Evolutionary conservation across 352 stramenopile species (phyloP), one percentile per base, ranked within the genome.

Genomic region (Phytopythium montanum): DNA sequence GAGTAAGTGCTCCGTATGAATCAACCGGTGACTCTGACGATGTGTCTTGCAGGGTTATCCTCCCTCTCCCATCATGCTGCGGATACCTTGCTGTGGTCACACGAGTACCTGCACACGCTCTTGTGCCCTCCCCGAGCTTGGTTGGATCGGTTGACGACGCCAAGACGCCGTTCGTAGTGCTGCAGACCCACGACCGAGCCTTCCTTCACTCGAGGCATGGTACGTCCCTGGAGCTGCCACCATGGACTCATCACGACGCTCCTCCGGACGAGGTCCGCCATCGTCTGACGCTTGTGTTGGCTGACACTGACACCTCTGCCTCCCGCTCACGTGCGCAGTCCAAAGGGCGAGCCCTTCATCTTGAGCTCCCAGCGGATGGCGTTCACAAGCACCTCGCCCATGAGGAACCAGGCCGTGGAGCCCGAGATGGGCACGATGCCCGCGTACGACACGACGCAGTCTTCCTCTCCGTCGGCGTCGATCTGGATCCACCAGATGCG

Each of bases 311-410:
- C n/a, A n/a, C n/a, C n/a, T n/a, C n/a, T n/a, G n/a, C 2, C 26
- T 1, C 16, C 21, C 48, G 4, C n/a, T 54, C 49, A 56, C n/a
- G 12, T 5, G n/a, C 33, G 51, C 19, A 56, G 51, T 6, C 51
- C 51, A 12, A 56, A 56, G 10, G 51, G 51, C 13, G 51, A 56
- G 25, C 51, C 51, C 36, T 56, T 56, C 31, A 56, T 46, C 34
- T 56, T 41, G 28, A 56, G 33, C 36, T 56, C 51, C 51, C 51
- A 56, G 8, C 51, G 51, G 31, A 56, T 44, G 34, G 51, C 51
- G 33, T 56, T 56, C n/a, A 56, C 51, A 12, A 56, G 51, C 51
- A 56, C 51, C 51, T 56, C 51, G 33, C 51, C 51, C 51, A 56
- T 56, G 18, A 56, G 34, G 33, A 56, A 56, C 51, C 51, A 56